Base-by-base conservation (phyloP, 1,139 yeast species). In the Kurtzmaniella quercitrusa region DNA sequence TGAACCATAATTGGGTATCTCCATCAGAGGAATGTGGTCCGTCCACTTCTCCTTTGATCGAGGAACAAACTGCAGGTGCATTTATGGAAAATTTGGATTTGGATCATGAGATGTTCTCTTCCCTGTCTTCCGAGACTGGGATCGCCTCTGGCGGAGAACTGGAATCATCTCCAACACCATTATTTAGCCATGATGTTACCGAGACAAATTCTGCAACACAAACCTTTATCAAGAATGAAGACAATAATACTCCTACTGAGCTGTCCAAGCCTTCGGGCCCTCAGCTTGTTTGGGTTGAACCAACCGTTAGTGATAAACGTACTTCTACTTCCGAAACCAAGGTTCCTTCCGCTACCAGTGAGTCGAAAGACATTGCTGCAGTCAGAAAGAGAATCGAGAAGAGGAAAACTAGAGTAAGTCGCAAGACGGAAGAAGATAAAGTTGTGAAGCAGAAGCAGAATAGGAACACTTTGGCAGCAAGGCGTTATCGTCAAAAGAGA, bases 381-480 rank as follows among this genome's bases (percentile, higher is more conserved):
- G 37, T 34, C 23, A 18, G 37, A 19, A 34, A 34, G 16, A 18
- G 37, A 12, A 34, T 34, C 9, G 26, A 34, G 14, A 34, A 34
- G 16, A 18, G 37, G n/a, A 34, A 34, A 14, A 12, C 21, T 18
- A 23, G 37, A 12, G 22, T 12, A 5, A 20, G 16, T 19, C 12
- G 12, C 4, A 19, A 19, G 8, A 9, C 9, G 12, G 16, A 19
- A 19, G 17, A 34, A 18, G 22, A 34, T 17, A 19, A 33, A 20
- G 37, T 12, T 5, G 26, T 19, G 21, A 20, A 19, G 21, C 21
- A 15, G 20, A 33, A 33, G n/a, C 16, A 20, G 17, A 34, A 34
- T 19, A 44, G 46, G 22, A 55, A 55, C 41, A 55, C 59, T 2
- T 42, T 55, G 43, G 59, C 59, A 28, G 59, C 59, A 2, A 46